Conservation (phyloP, 306 rosid genomes). For the Begonia fuchsioides region DNA sequence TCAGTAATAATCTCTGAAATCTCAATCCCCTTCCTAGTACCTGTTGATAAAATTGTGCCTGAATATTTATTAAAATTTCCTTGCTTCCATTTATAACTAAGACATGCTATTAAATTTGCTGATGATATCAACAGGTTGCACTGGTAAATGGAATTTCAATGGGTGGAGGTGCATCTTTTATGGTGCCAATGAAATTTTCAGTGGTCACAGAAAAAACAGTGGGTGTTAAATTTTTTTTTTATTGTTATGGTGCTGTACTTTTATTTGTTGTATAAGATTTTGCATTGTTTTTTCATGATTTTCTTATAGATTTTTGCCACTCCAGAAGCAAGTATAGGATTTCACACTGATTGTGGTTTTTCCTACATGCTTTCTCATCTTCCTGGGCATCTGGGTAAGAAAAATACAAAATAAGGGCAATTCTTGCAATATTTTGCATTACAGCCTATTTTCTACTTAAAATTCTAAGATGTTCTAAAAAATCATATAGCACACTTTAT, state of each 20-base stretch:
- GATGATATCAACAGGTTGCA: conserved; percentile 39
- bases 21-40: not conserved
- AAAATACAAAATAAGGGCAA: too few species aligned
- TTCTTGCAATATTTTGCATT: too few species aligned
- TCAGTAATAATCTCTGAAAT: conserved; percentile 24
- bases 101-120: not conserved
- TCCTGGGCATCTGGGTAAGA: conserved; percentile 64
- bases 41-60: not conserved
- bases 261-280: not conserved
- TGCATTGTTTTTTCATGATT: conserved; percentile 9
- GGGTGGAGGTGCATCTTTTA: conserved; percentile 94
- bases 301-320: conserved; percentile 66
- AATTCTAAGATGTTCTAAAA: too few species aligned
- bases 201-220: conserved; percentile 87
- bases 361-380: conserved; percentile 73
- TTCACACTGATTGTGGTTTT: conserved; percentile 90
- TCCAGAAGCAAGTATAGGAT: conserved; percentile 92
- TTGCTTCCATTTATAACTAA: not conserved
- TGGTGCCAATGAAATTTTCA: conserved; percentile 83
- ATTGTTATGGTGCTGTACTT: not conserved
- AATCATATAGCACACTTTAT: too few species aligned
- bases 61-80: not conserved
- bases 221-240: conserved; percentile 16
- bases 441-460: too few species aligned
- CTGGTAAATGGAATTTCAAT: conserved; percentile 83